Evolutionary conservation across 1,284 basidiomycete genomes (phyloP).

Genomic region (Malassezia equina): DNA sequence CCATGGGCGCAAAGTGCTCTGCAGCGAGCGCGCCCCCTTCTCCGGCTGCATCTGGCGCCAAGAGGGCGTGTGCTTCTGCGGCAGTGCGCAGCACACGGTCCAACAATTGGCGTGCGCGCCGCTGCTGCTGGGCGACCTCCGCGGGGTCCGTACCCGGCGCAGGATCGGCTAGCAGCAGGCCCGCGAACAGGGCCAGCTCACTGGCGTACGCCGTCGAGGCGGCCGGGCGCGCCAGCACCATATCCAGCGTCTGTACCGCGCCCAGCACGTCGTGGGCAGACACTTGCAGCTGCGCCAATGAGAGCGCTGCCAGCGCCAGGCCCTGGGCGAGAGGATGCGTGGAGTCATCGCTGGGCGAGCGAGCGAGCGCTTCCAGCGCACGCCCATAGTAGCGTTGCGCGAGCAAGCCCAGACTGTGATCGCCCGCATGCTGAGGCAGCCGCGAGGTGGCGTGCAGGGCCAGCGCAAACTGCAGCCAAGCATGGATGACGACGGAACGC

Average conservation of each 20-base stretch:
- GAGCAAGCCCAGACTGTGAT: constrained; percentile 26
- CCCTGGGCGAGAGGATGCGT: constrained; percentile 21
- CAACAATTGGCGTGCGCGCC: constrained; percentile 33
- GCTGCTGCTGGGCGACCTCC: constrained; percentile 25
- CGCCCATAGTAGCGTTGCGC: constrained; percentile 37
- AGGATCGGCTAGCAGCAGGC: constrained; percentile 29
- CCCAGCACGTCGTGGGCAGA: constrained; percentile 30
- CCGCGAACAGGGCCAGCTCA: constrained; percentile 36
- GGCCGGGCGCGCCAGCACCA: constrained; percentile 23
- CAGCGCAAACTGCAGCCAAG: constrained; percentile 36
- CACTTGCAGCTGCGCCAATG: constrained; percentile 41
- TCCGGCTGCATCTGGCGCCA: constrained; percentile 15
- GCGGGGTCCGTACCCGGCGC: constrained; percentile 29
- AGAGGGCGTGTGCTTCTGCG: constrained; percentile 25
- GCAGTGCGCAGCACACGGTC: constrained; percentile 34
- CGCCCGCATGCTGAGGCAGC: constrained; percentile 24
- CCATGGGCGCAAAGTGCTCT: constrained; percentile 21
- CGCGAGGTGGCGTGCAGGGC: constrained; percentile 35
- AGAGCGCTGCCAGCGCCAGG: constrained; percentile 37
- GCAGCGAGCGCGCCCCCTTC: constrained; percentile 22
- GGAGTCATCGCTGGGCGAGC: constrained; percentile 7
- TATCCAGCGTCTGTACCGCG: constrained; percentile 37
- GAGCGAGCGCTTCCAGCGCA: constrained; percentile 32
- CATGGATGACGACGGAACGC: constrained; percentile 29
- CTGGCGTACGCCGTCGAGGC: constrained; percentile 21